Evolutionary conservation across 768 basidiomycete species (phyloP), one percentile per base, ranked within the genome.

Genomic region (Lentinus brumalis): DNA sequence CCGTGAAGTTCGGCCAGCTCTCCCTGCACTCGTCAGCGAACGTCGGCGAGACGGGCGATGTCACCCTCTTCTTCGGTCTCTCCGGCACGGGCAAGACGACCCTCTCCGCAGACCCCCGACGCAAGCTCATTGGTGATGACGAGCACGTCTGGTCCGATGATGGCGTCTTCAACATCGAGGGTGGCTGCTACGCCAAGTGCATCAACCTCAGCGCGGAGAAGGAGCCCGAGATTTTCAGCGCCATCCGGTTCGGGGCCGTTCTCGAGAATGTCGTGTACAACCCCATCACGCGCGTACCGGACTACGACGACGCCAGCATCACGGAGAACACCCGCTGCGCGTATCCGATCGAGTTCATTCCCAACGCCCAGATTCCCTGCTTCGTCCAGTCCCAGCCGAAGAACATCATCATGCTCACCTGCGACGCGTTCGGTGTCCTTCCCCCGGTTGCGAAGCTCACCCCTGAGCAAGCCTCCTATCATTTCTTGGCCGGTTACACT

Each of bases 311-410:
- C 72, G 82, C 94, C 67, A 82, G 88, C 75, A 98, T 98, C 77
- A 99, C 97, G 11, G 97, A 99, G 79, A 99, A 99, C 82, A 99
- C 97, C 29, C 94, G 97, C 51, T 99, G 97, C 76, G 96, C 96
- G 30, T 98, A 99, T 78, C 96, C 97, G 10, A 99, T 99, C 75
- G 96, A 99, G 73, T 93, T 80, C 80, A 98, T 99, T 67, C 88
- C 92, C 63, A 96, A 97, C 72, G 96, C 96, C 60, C 85, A 91
- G 75, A 92, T 98, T 69, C 96, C 96, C 30, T 98, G 96, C 77
- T 68, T 86, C 45, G 91, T 94, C 69, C 81, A 91, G 67, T 81
- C 82, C 46, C 96, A 97, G 76, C 96, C 96, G 29, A 89, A 83
- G 71, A 97, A 94, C 77, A 96, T 95, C 75, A 91, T 96, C 77